These are phyloP conservation scores for Pseudohalonectria lignicola DNA, from an alignment of 2,329 filamentous ascomycete species.

Conservation along the genomic window DNA sequence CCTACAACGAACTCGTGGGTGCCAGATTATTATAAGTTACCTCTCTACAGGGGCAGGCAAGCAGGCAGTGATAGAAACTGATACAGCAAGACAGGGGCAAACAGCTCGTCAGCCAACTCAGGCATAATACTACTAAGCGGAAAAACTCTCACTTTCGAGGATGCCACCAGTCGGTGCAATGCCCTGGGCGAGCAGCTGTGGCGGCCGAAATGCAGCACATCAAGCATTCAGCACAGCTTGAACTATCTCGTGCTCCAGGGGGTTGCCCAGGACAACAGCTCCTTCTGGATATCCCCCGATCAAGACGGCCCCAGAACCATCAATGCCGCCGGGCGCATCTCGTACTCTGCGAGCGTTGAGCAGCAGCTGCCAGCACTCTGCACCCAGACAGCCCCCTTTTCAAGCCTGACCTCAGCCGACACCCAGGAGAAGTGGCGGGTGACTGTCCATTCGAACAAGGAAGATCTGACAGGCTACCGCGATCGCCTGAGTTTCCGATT, in stretches of 20 bases:
- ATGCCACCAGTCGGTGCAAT: slow-evolving; percentile 19
- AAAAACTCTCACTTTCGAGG: slow-evolving; percentile 10
- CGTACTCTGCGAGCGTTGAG: slow-evolving; percentile 5
- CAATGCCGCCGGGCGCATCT: slow-evolving; percentile 14
- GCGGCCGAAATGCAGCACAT: slow-evolving; percentile 13
- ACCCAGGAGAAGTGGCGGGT: slow-evolving; percentile 23
- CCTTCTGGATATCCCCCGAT: slow-evolving; percentile 23
- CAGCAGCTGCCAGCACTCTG: slow-evolving; percentile 24
- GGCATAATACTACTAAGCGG: slow-evolving; percentile 23
- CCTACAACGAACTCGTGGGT: too few species aligned
- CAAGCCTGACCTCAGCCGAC: slow-evolving; percentile 19
- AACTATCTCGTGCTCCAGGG: slow-evolving; percentile 24
- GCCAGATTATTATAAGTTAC: too few species aligned
- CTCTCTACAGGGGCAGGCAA: too few species aligned
- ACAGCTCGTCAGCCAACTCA: slow-evolving; percentile 18
- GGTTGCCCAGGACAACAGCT: slow-evolving; percentile 10
- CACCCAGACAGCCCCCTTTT: slow-evolving; percentile 30
- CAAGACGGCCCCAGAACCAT: slow-evolving; percentile 14
- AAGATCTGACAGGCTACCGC: slow-evolving; percentile 25
- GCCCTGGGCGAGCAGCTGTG: slow-evolving; percentile 28
- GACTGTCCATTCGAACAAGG: slow-evolving; percentile 24
- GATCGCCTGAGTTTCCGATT: slow-evolving; percentile 39
- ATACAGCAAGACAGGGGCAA: slow-evolving; percentile 18
- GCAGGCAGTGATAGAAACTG: too few species aligned
- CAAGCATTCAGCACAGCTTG: slow-evolving; percentile 19